Base-by-base conservation (phyloP, 1,284 basidiomycete genomes). In the Ustilago tritici region DNA sequence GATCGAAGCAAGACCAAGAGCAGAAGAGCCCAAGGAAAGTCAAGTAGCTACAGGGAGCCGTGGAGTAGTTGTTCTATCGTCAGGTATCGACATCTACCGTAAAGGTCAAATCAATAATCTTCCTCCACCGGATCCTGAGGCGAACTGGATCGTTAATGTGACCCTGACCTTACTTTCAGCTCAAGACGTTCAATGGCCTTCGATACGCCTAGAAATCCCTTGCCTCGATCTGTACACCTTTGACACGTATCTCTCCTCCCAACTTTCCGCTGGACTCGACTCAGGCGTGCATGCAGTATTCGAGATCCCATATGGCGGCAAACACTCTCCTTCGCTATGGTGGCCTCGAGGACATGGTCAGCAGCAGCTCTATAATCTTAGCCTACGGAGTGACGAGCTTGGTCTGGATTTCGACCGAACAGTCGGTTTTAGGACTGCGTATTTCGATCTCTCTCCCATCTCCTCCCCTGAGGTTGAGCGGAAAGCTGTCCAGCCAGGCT, bases 91-190 rank as follows among this genome's bases (percentile, higher is more conserved):
- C 56, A 70, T 80, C 36, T 71, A 80, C 43, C 67, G 71, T 38
- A 62, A 78, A 60, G 81, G 81, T 10, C 73, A 78, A 61, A 43
- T 49, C 31, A 79, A 79, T 60, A 82, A 82, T 50, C 62, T 83
- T 1, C 69, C 68, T 3, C 71, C 70, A 17, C 82, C 82, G 0
- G 59, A 78, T 38, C 75, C 76, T 56, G 55, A 67, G 12, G 80
- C 80, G 4, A 69, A 67, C 19, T 83, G 82, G 82, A 70, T 82
- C 52, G 58, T 83, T 41, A 79, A 82, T 38, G 70, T 82, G 57
- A 76, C 80, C 8, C 77, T 82, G n/a, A 72, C 68, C 9, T 43
- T 82, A 2, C 61, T 76, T 19, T 64, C 75, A 4, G 56, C 65
- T 0, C 14, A 32, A 0, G 43, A 38, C 3, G 38, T 65, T 7